A percentile compares a stretch with the other conserved stretches of the same genome.
phyloP scores from a whole-genome alignment of 306 rosid genomes.

The Fragaria ananassa region DNA sequence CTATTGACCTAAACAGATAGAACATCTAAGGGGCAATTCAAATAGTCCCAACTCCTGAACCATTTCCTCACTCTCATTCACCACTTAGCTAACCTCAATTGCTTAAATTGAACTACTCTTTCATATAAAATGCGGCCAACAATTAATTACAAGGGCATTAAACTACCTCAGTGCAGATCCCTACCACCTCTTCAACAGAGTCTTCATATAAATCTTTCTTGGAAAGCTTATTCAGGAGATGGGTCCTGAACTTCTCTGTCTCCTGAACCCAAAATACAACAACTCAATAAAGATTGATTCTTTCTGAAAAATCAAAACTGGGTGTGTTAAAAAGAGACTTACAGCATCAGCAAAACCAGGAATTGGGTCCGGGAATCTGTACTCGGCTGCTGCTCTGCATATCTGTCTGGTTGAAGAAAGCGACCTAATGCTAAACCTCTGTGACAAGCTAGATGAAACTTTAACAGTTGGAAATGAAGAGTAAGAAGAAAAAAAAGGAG shows the following conservation, averaged over 20 bases:
- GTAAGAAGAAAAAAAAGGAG: conserved; percentile 25
- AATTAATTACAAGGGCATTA: background rate
- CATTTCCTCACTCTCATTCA: background rate
- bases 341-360: conserved; percentile 81
- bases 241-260: conserved; percentile 57
- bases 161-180: conserved; percentile 79
- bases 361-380: conserved; percentile 95
- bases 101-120: background rate
- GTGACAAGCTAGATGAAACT: conserved; percentile 21
- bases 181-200: conserved; percentile 63
- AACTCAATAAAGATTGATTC: background rate
- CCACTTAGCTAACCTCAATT: background rate
- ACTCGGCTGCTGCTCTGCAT: conserved; percentile 61
- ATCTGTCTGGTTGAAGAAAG: conserved; percentile 29
- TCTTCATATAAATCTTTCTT: conserved; percentile 66
- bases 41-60: background rate
- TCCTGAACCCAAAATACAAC: conserved; percentile 44
- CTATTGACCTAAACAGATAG: background rate
- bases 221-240: conserved; percentile 60
- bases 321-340: conserved; percentile 21
- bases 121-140: background rate
- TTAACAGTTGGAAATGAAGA: background rate
- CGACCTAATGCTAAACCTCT: background rate
- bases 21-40: background rate
- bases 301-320: background rate